Conservation (phyloP, 2,329 filamentous ascomycete species). For the Alternaria sp. region DNA sequence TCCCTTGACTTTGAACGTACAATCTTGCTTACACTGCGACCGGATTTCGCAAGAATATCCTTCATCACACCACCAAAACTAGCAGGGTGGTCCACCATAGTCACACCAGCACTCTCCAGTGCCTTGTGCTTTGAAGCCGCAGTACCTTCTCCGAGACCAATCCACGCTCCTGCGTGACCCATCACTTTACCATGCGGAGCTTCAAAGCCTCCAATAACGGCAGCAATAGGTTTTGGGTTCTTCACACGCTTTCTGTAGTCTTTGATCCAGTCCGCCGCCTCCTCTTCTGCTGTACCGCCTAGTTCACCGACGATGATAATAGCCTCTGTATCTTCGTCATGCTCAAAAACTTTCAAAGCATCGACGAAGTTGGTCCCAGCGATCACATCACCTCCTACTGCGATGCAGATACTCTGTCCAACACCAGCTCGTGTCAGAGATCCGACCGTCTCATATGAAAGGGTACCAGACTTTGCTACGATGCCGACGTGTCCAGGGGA, state of each 20-base stretch:
- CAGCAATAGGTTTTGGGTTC: constrained; percentile 78
- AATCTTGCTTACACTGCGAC: constrained; percentile 53
- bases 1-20: constrained; percentile 30
- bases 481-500: constrained; percentile 74
- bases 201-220: constrained; percentile 71
- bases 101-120: constrained; percentile 71
- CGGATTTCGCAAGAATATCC: constrained; percentile 61
- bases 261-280: constrained; percentile 76
- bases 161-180: constrained; percentile 82
- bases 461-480: constrained; percentile 79
- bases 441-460: constrained; percentile 82
- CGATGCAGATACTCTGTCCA: constrained; percentile 79
- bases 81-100: constrained; percentile 77
- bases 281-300: constrained; percentile 73
- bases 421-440: constrained; percentile 76
- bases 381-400: constrained; percentile 78
- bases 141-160: constrained; percentile 70
- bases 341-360: constrained; percentile 70
- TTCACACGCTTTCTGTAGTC: constrained; percentile 66
- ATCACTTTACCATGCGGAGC: constrained; percentile 73
- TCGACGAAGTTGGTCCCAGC: constrained; percentile 79
- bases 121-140: constrained; percentile 71
- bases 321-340: constrained; percentile 72
- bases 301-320: constrained; percentile 78
- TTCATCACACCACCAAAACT: constrained; percentile 76